These are phyloP conservation scores for Candida pseudoviswanathii DNA, from an alignment of 1,139 yeast genomes.

Conservation along the genomic window DNA sequence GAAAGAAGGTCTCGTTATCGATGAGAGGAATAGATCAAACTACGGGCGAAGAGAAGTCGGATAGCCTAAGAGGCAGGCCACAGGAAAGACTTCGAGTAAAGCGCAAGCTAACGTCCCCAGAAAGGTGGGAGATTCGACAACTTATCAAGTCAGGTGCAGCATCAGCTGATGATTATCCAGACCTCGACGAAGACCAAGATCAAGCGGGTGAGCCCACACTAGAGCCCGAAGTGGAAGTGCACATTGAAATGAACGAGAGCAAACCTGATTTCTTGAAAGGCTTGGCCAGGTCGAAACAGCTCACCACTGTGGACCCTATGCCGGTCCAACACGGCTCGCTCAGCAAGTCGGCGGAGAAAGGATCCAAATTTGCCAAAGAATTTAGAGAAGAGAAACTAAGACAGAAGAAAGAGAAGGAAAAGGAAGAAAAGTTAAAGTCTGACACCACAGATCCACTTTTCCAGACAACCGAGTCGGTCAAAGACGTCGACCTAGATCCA, in stretches of 20 bases:
- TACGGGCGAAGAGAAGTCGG: constrained; percentile 52
- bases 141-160: constrained; percentile 79
- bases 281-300: constrained; percentile 21
- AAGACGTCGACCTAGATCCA: constrained; percentile 8
- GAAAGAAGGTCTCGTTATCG: constrained; percentile 54
- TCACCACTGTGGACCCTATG: constrained; percentile 15
- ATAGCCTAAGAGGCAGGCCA: constrained; percentile 4
- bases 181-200: constrained; percentile 50
- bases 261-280: constrained; percentile 77
- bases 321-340: constrained; percentile 73
- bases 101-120: constrained; percentile 76
- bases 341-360: constrained; percentile 73
- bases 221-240: constrained; percentile 59
- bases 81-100: constrained; percentile 21
- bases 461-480: constrained; percentile 9
- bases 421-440: constrained; percentile 32
- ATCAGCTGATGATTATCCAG: constrained; percentile 71
- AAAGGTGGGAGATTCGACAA: constrained; percentile 88
- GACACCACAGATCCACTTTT: constrained; percentile 45
- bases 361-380: constrained; percentile 69
- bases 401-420: constrained; percentile 54
- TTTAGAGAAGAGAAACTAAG: constrained; percentile 60
- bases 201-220: constrained; percentile 30
- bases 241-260: constrained; percentile 69
- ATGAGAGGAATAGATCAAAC: constrained; percentile 78